Evolutionary conservation across 495 filamentous ascomycete genomes (phyloP).

Genomic region (Neurospora africana): DNA sequence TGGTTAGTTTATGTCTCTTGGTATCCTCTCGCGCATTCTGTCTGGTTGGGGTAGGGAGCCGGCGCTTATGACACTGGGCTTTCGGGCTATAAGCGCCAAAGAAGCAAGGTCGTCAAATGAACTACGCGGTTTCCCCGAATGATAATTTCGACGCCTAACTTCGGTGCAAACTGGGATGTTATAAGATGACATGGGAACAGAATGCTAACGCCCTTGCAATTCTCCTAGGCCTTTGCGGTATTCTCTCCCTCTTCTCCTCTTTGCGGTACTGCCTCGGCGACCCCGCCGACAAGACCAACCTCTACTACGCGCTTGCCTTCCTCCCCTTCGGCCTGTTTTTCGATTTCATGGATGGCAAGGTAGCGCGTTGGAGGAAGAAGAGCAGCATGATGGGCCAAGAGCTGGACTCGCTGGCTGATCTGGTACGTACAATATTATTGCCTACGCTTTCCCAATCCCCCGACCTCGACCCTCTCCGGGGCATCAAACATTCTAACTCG

Average conservation of each 20-base stretch:
- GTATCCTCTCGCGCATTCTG: not conserved
- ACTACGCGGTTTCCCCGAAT: not conserved
- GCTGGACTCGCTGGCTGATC: conserved; percentile 89
- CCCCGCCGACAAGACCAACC: conserved; percentile 48
- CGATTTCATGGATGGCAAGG: conserved; percentile 96
- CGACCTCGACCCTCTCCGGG: not conserved
- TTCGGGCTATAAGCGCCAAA: not conserved
- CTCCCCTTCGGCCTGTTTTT: conserved; percentile 95
- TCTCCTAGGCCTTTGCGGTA: conserved; percentile 59
- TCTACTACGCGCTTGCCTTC: conserved; percentile 76
- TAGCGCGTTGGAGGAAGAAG: conserved; percentile 92
- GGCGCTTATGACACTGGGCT: not conserved
- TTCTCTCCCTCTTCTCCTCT: conserved; percentile 93
- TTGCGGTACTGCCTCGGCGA: conserved; percentile 85
- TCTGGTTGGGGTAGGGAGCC: not conserved
- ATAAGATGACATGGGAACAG: not conserved
- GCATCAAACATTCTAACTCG: not conserved
- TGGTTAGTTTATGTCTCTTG: conserved; percentile 40
- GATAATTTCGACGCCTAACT: not conserved
- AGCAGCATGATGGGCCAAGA: conserved; percentile 96
- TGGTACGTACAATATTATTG: conserved; percentile 45
- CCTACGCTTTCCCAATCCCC: not conserved
- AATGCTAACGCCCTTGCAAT: not conserved
- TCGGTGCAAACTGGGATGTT: not conserved
- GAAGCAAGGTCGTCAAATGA: not conserved